A percentile compares a stretch with the other conserved stretches of the same genome.
Conservation (phyloP, 257 asterid genomes). For the Fraxinus excelsior region DNA sequence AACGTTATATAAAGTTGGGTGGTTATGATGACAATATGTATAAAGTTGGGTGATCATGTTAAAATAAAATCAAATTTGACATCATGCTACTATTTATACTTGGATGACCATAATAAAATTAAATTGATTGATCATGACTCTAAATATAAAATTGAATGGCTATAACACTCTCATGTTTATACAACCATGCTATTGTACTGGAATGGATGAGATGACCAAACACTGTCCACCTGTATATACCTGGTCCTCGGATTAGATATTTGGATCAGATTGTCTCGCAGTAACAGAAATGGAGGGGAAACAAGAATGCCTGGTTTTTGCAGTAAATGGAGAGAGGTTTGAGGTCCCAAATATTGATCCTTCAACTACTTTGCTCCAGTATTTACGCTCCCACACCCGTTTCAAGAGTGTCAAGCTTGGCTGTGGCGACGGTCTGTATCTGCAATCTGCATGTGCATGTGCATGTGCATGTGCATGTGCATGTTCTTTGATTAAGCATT, state of each 20-base stretch:
- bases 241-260: neutral
- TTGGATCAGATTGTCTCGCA: neutral
- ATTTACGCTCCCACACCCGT: slow-evolving; percentile 55
- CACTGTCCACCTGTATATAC: neutral
- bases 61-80: too few species aligned
- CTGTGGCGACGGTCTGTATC: slow-evolving; percentile 70
- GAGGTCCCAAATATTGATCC: slow-evolving; percentile 59
- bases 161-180: too few species aligned
- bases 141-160: too few species aligned
- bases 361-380: slow-evolving; percentile 71
- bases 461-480: neutral
- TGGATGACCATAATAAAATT: too few species aligned
- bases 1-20: too few species aligned
- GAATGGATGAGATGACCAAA: too few species aligned
- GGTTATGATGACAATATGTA: too few species aligned
- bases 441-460: neutral
- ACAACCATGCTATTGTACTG: too few species aligned
- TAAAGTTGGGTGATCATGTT: too few species aligned
- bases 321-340: slow-evolving; percentile 71
- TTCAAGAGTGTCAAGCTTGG: slow-evolving; percentile 83
- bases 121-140: too few species aligned
- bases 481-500: neutral
- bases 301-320: slow-evolving; percentile 48
- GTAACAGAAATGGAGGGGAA: slow-evolving; percentile 34
- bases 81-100: too few species aligned